phyloP scores from a whole-genome alignment of 345 rosid species.

The Brassica carinata region DNA sequence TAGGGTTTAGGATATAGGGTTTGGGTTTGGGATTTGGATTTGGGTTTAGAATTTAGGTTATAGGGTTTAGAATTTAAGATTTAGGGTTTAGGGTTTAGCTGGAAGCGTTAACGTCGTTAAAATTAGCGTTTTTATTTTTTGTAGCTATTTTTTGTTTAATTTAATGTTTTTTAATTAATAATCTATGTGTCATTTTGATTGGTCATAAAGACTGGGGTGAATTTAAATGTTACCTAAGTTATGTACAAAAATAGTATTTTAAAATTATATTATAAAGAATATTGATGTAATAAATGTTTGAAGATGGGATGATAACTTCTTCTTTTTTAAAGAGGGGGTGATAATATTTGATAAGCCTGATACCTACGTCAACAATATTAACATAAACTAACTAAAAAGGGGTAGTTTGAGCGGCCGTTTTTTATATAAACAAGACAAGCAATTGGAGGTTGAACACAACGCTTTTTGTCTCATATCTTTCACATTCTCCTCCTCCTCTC shows the following conservation, averaged over 20 bases:
- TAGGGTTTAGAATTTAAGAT: too few species aligned
- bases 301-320: not conserved
- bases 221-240: too few species aligned
- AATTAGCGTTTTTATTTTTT: too few species aligned
- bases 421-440: conserved; percentile 42
- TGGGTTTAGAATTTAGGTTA: too few species aligned
- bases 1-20: too few species aligned
- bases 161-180: too few species aligned
- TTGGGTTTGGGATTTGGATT: too few species aligned
- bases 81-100: too few species aligned
- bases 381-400: conserved; percentile 28
- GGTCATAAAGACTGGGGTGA: too few species aligned
- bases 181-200: too few species aligned
- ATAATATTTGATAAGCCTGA: not conserved
- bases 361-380: not conserved
- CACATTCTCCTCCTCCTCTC: not conserved
- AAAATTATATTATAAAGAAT: not conserved
- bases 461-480: conserved; percentile 37
- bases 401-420: conserved; percentile 32
- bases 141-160: too few species aligned
- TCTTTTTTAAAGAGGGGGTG: not conserved
- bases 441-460: conserved; percentile 35
- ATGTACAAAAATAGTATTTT: not conserved
- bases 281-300: not conserved
- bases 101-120: too few species aligned